phyloP scores from a whole-genome alignment of 1,284 basidiomycete species.

The Hemileia vastatrix region DNA sequence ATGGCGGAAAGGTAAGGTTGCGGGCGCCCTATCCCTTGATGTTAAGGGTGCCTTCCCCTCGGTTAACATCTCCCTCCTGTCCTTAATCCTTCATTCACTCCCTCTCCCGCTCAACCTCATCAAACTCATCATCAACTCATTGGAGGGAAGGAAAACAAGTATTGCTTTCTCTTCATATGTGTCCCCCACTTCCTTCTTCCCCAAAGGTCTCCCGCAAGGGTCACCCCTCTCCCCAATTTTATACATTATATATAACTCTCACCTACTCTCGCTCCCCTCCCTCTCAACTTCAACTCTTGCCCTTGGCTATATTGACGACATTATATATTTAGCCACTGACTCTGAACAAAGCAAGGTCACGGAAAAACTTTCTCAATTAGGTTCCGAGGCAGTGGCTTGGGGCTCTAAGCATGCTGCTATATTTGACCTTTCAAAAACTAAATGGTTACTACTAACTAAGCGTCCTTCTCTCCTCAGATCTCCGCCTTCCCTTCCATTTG shows the following conservation, averaged over 20 bases:
- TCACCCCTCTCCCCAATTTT: constrained; percentile 1
- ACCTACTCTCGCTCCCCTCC: background rate
- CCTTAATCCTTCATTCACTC: too few species aligned
- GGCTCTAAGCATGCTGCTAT: too few species aligned
- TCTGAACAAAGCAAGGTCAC: too few species aligned
- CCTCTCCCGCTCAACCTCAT: background rate
- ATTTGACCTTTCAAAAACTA: too few species aligned
- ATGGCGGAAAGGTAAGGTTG: background rate
- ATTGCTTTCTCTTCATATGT: background rate
- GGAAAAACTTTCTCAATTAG: too few species aligned
- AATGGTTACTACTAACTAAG: too few species aligned
- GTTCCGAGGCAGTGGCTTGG: too few species aligned
- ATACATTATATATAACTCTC: constrained; percentile 12
- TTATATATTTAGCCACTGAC: too few species aligned
- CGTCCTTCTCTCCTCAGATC: too few species aligned
- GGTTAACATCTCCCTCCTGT: background rate
- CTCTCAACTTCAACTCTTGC: too few species aligned
- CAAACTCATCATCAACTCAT: background rate
- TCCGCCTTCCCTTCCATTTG: too few species aligned
- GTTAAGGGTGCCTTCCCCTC: constrained; percentile 9
- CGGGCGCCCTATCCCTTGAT: background rate
- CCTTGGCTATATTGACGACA: too few species aligned
- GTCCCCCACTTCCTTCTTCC: background rate
- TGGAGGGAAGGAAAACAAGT: background rate
- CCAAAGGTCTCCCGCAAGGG: constrained; percentile 5